Evolutionary conservation across 331 rosid species (phyloP), one percentile per base, ranked within the genome.

Genomic region (Prunus yedoensis): DNA sequence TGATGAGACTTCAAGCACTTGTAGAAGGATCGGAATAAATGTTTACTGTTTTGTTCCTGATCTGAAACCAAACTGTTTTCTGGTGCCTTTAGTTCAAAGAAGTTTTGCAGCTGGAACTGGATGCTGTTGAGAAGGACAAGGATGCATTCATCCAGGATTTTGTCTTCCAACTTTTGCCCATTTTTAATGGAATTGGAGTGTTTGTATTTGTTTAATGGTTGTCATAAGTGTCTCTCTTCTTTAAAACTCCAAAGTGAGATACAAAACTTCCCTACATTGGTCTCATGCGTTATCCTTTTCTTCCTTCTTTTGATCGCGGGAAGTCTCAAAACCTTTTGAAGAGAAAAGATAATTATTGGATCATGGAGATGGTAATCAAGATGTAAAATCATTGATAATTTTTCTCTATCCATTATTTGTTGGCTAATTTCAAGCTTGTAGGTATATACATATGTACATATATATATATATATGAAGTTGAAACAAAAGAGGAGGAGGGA

Each of bases 101-200:
- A 78, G 90, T 88, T 77, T 78, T 95, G 75, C 71, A 76, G 66
- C 87, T 68, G 76, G 99, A 95, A 78, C 74, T 92, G 68, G 28
- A 56, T 45, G 84, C 88, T 18, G 83, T 91, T 17, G 94, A 90
- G 88, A 84, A 85, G 80, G 86, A 83, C 46, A 88, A 79, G 87
- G 89, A 88, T 1, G 86, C 80, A 23, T 89, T 95, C 84, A 71
- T 92, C 72, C 1, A 15, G 18, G 96, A 90, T 79, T 88, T 95
- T 49, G 32, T 28, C 32, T 28, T 28, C 3, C 32, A 28, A 35
- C 25, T 51, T 13, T 45, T 4, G 9, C 20, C 14, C 10, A 25
- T 28, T 5, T 25, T 20, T 2, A 46, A 73, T n/a, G 59, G n/a
- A n/a, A n/a, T n/a, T n/a, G n/a, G n/a, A n/a, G n/a, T n/a, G n/a